Percentiles rank a stretch among this genome's conserved stretches.
Conservation (phyloP, 768 basidiomycete genomes). For the Auricularia sp. region DNA sequence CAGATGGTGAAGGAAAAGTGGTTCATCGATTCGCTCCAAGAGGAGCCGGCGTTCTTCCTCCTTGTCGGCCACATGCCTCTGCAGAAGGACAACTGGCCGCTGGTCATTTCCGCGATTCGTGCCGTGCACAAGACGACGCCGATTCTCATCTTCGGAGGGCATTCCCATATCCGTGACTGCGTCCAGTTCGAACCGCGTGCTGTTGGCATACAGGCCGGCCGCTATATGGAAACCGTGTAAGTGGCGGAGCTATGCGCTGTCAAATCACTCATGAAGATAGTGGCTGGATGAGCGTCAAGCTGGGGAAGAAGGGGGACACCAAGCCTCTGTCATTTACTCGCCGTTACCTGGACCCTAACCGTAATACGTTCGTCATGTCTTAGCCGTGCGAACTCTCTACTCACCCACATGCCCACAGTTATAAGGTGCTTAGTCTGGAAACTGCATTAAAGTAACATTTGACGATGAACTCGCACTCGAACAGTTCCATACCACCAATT, state of each 20-base stretch:
- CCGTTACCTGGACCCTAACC: slow-evolving; percentile 73
- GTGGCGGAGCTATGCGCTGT: slow-evolving; percentile 4
- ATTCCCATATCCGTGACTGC: slow-evolving; percentile 75
- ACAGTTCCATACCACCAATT: slow-evolving; percentile 20
- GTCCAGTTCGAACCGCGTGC: slow-evolving; percentile 61
- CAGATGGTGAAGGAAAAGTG: slow-evolving; percentile 75
- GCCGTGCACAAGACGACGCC: slow-evolving; percentile 63
- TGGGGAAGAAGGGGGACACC: slow-evolving; percentile 29
- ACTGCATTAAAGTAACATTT: too few relatives aligned
- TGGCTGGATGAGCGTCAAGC: slow-evolving; percentile 34
- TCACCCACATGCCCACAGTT: not conserved
- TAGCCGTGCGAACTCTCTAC: too few relatives aligned
- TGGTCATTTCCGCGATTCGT: slow-evolving; percentile 66
- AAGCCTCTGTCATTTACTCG: slow-evolving; percentile 47
- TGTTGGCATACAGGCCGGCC: slow-evolving; percentile 75
- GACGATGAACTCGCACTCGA: too few relatives aligned
- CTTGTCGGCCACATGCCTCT: slow-evolving; percentile 81
- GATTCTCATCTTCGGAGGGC: slow-evolving; percentile 77
- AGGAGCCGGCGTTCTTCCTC: slow-evolving; percentile 77
- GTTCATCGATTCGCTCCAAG: slow-evolving; percentile 23
- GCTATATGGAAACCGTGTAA: slow-evolving; percentile 89
- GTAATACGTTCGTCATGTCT: slow-evolving; percentile 61
- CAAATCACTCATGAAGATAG: not conserved
- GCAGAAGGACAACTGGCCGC: slow-evolving; percentile 56
- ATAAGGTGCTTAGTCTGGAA: too few relatives aligned